Percentiles rank a stretch among this genome's conserved stretches.
Conservation (phyloP, 129 eudicot species). For the Cynara cardunculus region DNA sequence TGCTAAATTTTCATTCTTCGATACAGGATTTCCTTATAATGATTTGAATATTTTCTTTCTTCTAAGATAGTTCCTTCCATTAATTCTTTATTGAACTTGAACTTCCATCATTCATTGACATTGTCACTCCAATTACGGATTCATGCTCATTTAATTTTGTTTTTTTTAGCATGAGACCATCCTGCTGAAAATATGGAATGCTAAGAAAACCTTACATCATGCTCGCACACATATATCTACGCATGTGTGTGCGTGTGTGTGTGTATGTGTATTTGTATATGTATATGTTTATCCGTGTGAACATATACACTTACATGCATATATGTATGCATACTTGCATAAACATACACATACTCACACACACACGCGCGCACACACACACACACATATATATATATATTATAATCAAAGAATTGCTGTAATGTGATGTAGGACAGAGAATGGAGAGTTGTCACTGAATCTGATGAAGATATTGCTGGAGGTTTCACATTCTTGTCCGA, state of each 20-base stretch:
- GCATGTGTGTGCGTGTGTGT: not conserved
- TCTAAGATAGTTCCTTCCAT: not conserved
- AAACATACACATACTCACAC: not conserved
- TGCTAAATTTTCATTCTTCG: not conserved
- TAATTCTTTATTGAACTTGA: conserved; percentile 2
- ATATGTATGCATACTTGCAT: not conserved
- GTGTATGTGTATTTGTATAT: not conserved
- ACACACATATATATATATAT: not conserved
- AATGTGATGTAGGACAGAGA: conserved; percentile 40
- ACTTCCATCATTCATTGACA: not conserved
- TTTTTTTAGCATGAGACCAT: conserved; percentile 9
- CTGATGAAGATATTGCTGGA: conserved; percentile 66
- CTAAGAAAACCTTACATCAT: not conserved
- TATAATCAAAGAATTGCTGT: conserved; percentile 4
- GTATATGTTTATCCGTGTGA: not conserved
- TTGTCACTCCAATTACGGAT: not conserved
- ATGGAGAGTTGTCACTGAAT: conserved; percentile 37
- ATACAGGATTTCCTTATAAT: not conserved
- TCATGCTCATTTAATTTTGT: not conserved
- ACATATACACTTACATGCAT: not conserved
- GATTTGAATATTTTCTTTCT: not conserved
- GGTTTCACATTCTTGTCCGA: conserved; percentile 53
- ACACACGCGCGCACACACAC: not conserved
- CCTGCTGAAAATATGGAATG: conserved; percentile 4
- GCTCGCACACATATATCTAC: not conserved